Percentiles rank a stretch among this genome's conserved stretches.
phyloP scores from a whole-genome alignment of 345 rosid species.

The Moricandia moricandioides region DNA sequence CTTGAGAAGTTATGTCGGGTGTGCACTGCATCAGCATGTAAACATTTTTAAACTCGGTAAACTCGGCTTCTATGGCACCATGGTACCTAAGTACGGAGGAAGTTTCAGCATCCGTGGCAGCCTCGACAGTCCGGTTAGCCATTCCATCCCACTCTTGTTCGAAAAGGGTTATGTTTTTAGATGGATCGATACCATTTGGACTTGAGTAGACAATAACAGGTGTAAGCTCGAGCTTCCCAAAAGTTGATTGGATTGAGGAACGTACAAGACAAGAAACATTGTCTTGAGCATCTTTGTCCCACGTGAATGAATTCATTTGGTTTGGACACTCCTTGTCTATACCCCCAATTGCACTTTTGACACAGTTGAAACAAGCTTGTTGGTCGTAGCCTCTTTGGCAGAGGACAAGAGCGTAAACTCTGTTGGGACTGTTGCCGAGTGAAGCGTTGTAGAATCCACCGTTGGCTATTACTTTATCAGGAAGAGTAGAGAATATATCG shows the following conservation, averaged over 20 bases:
- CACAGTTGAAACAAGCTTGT: background rate
- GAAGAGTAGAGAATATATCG: background rate
- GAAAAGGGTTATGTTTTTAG: background rate
- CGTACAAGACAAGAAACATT: background rate
- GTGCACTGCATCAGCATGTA: background rate
- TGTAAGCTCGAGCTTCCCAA: background rate
- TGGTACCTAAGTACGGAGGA: background rate
- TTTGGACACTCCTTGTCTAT: background rate
- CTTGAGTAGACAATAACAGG: background rate
- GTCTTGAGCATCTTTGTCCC: background rate
- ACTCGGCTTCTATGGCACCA: background rate
- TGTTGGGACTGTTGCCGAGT: background rate
- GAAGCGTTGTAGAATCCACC: background rate
- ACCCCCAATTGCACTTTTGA: background rate
- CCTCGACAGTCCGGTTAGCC: background rate
- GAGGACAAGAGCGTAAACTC: background rate
- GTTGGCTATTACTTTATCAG: background rate
- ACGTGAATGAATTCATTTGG: background rate
- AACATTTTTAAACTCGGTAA: background rate
- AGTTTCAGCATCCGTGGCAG: background rate
- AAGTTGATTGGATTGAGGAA: background rate
- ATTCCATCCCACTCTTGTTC: background rate
- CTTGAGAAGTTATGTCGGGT: background rate
- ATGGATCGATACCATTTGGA: background rate
- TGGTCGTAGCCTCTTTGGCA: background rate